These are phyloP conservation scores for Cyclotella kingstonii DNA, from an alignment of 108 stramenopile species.

Conservation along the genomic window DNA sequence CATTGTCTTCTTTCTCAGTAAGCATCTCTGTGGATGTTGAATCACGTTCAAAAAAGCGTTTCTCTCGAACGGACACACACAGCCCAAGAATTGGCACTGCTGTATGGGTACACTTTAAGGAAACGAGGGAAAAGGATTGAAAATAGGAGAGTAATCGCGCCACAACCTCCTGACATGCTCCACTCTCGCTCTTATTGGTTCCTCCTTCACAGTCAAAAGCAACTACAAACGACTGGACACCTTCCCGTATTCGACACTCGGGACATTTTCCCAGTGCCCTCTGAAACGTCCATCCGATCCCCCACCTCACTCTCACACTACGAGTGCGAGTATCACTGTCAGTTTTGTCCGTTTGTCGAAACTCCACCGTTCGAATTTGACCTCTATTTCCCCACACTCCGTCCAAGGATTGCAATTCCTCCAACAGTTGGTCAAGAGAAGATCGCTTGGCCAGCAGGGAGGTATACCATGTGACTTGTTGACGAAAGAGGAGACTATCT, in stretches of 20 bases:
- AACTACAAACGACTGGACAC: slow-evolving; percentile 29
- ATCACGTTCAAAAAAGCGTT: slow-evolving; percentile 22
- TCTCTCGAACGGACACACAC: slow-evolving; percentile 24
- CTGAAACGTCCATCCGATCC: slow-evolving; percentile 87
- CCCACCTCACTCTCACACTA: slow-evolving; percentile 77
- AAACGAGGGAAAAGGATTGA: slow-evolving; percentile 1
- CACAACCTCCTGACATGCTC: slow-evolving; percentile 18
- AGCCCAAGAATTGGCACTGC: background rate
- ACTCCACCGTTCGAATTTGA: slow-evolving; percentile 74
- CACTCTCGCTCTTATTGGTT: too few species aligned
- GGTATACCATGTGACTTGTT: slow-evolving; percentile 73
- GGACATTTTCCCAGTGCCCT: slow-evolving; percentile 33
- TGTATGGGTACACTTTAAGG: slow-evolving; percentile 18
- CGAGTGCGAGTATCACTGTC: background rate
- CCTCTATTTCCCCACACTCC: slow-evolving; percentile 51
- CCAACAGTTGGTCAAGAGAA: slow-evolving; percentile 29
- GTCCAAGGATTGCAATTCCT: slow-evolving; percentile 50
- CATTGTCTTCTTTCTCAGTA: slow-evolving; percentile 12
- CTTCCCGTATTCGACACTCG: slow-evolving; percentile 20
- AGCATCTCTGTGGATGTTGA: background rate
- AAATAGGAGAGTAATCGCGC: slow-evolving; percentile 25
- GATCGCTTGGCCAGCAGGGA: slow-evolving; percentile 78
- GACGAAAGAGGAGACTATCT: slow-evolving; percentile 57
- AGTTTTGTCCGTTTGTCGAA: slow-evolving; percentile 49
- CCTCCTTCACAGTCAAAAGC: background rate